Evolutionary conservation across 2,329 filamentous ascomycete species (phyloP), one percentile per base, ranked within the genome.

Genomic region (Diaporthe batatas): DNA sequence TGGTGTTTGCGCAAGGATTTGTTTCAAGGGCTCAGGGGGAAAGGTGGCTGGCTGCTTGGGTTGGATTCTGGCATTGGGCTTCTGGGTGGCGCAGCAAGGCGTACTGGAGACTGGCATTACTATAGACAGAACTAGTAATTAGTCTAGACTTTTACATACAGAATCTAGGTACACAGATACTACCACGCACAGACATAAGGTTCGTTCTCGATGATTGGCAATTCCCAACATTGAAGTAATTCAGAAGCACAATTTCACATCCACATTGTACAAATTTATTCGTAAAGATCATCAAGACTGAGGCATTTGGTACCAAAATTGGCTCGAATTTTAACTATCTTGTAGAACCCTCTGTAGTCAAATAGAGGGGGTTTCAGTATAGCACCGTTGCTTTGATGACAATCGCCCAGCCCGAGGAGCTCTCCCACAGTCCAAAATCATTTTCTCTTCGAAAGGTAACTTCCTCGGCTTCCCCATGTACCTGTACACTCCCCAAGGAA

Each of bases 381-480:
- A 42, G 5, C 14, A 71, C 34, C 29, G 55, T 71, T 47, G 89
- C 80, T 0, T 78, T 80, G 1, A 88, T 81, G 18, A 88, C 84
- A 39, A 90, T 79, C 0, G 83, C 87, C 82, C 84, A 89, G 2
- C 87, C 88, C 2, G 82, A 83, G 74, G 80, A 80, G 42, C 85
- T 86, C 77, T 89, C 87, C 83, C 84, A 86, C 1, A 90, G 78
- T 0, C 87, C 87, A 76, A 89, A 81, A 18, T 84, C 85, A 29
- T 87, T 89, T 78, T 88, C 83, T 58, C 77, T 78, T n/a, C 87
- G 78, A 72, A 90, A 89, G 0, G 86, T 85, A 1, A 88, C 82
- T 75, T 88, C 84, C 64, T 88, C 83, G 0, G 85, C 83, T 34
- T 77, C 78, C 2, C 84, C 83, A 3, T 76, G 78, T 83, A 89